Conservation (phyloP, 2,329 filamentous ascomycete genomes). For the Penicillium aurantiogriseum region DNA sequence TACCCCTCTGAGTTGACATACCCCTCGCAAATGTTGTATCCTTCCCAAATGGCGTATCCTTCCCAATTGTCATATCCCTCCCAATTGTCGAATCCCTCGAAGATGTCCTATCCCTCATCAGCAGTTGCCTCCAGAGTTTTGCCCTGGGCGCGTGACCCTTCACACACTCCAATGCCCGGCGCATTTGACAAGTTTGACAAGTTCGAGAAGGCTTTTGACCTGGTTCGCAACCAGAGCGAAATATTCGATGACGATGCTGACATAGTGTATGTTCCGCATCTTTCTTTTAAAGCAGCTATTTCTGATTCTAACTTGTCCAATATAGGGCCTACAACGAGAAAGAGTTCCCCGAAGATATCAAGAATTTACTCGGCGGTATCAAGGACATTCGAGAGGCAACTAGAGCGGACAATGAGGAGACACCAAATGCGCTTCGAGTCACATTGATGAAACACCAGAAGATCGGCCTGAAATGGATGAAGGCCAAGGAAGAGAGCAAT, state of each 20-base stretch:
- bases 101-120: not conserved
- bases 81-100: not conserved
- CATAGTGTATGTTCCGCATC: not conserved
- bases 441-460: conserved; percentile 79
- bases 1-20: not conserved
- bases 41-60: not conserved
- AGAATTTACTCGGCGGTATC: conserved; percentile 69
- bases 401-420: conserved; percentile 62
- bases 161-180: not conserved
- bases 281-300: not conserved
- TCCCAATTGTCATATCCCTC: not conserved
- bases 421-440: conserved; percentile 66
- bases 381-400: conserved; percentile 67
- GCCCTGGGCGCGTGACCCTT: not conserved
- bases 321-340: conserved; percentile 29
- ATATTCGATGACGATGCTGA: conserved; percentile 8
- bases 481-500: conserved; percentile 66
- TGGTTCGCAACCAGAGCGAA: conserved; percentile 4
- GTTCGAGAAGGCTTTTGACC: conserved; percentile 2
- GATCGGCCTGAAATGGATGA: conserved; percentile 73
- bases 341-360: conserved; percentile 64
- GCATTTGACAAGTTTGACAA: not conserved
- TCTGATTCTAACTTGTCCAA: conserved; percentile 11
- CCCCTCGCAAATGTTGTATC: not conserved
- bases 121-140: not conserved